phyloP scores from a whole-genome alignment of 2,329 filamentous ascomycete species.

The Alternaria incomplexa region DNA sequence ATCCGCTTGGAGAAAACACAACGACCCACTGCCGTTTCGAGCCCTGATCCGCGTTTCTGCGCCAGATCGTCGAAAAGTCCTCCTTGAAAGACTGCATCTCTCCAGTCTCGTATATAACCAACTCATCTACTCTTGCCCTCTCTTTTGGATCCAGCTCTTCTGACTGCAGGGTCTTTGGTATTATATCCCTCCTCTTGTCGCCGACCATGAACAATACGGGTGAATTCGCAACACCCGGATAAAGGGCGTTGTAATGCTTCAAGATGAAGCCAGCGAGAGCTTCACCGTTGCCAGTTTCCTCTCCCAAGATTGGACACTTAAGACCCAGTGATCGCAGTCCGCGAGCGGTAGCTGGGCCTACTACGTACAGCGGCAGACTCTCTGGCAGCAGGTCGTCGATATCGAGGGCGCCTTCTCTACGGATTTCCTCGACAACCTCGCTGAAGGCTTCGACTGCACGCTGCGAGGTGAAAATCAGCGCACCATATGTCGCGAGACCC shows the following conservation, averaged over 20 bases:
- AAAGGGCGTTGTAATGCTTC: slow-evolving; percentile 68
- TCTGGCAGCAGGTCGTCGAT: slow-evolving; percentile 48
- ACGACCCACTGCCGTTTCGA: slow-evolving; percentile 70
- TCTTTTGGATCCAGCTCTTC: slow-evolving; percentile 54
- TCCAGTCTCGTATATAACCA: slow-evolving; percentile 85
- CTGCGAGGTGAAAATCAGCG: slow-evolving; percentile 85
- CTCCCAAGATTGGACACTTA: slow-evolving; percentile 70
- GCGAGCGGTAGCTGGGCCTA: slow-evolving; percentile 80
- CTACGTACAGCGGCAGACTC: slow-evolving; percentile 73
- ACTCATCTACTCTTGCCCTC: slow-evolving; percentile 74
- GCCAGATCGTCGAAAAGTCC: slow-evolving; percentile 65
- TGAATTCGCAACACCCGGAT: slow-evolving; percentile 54
- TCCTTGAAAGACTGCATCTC: slow-evolving; percentile 79
- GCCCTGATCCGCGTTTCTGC: slow-evolving; percentile 49
- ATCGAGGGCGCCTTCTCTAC: slow-evolving; percentile 37
- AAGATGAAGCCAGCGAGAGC: slow-evolving; percentile 79
- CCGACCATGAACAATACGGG: slow-evolving; percentile 87
- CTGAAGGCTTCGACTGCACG: slow-evolving; percentile 81
- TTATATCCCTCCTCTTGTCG: slow-evolving; percentile 87
- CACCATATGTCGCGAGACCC: slow-evolving; percentile 63
- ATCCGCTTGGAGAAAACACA: slow-evolving; percentile 70
- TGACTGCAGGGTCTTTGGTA: slow-evolving; percentile 78
- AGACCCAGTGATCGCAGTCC: slow-evolving; percentile 65
- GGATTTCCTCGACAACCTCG: slow-evolving; percentile 64
- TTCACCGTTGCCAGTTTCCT: slow-evolving; percentile 85